Base-by-base conservation (phyloP, 2,329 filamentous ascomycete genomes). In the Echinosphaeria canescens region DNA sequence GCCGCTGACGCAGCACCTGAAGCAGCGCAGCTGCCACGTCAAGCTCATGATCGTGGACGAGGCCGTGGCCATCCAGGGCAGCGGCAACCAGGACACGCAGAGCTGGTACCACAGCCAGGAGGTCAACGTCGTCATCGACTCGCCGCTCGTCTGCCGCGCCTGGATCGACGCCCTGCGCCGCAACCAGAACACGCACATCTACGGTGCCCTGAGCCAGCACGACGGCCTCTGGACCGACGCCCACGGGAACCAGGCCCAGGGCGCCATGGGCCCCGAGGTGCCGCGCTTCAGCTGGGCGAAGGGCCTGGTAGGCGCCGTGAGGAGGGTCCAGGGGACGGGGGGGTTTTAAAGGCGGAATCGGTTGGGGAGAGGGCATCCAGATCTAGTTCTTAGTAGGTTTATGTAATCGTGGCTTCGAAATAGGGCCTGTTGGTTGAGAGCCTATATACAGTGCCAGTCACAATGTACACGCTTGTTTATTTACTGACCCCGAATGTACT, bases 21-120 rank as follows among this genome's bases (percentile, higher is more conserved):
- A 75, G 44, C 53, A 61, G 19, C 57, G 78, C 1, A 67, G 61
- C 29, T 82, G 76, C 40, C 78, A 84, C 43, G 60, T 82, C 42
- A 85, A 85, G 42, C 53, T 85, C 3, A 62, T 84, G 53, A 73
- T 84, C 23, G 68, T 66, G 2, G 78, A 85, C 42, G 62, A 61
- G 23, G 49, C 50, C 13, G 58, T 85, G 19, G 75, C 62, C 3
- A 69, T 84, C 19, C 62, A 75, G 43, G 78, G 76, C 4, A 78
- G 66, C 34, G 76, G 75, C 0, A 85, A 84, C 39, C 72, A 82
- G 42, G 78, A 85, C 37, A 82, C 76, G 2, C 78, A 85, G 45
- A 69, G 61, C 13, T 84, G 75, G 69, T 82, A 61, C 35, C 76
- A 85, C 40, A 71, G 62, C 29, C 75, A 82, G 43, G 78, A 85